Conservation (phyloP, 2,329 filamentous ascomycete species). For the Fusarium goolgardi region DNA sequence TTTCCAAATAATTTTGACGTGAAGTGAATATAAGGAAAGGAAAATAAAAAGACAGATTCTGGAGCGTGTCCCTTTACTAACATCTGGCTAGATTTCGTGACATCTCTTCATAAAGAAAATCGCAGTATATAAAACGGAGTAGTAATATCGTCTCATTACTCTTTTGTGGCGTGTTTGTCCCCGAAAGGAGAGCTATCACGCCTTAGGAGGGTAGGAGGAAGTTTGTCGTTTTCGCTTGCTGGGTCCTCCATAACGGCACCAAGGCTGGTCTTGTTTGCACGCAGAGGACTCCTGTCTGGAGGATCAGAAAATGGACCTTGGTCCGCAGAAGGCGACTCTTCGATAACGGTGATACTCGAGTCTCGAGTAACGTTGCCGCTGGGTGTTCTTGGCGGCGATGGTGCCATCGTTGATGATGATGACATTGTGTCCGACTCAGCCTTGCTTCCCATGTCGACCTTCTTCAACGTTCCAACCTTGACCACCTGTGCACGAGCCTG, state of each 20-base stretch:
- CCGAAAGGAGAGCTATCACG: constrained; percentile 64
- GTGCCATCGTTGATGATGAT: constrained; percentile 37
- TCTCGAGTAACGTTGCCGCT: constrained; percentile 49
- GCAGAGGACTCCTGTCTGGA: constrained; percentile 51
- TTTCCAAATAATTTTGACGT: constrained; percentile 44
- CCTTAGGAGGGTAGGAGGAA: constrained; percentile 43
- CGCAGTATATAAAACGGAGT: constrained; percentile 35
- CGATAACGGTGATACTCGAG: constrained; percentile 62
- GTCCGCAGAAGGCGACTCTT: constrained; percentile 62
- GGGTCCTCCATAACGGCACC: constrained; percentile 67
- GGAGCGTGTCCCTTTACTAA: constrained; percentile 22
- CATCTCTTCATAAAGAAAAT: constrained; percentile 30
- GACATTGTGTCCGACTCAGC: constrained; percentile 51
- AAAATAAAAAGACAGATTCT: constrained; percentile 30
- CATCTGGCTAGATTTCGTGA: constrained; percentile 40
- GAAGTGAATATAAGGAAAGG: constrained; percentile 37
- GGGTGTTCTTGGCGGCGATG: constrained; percentile 41
- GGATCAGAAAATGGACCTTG: constrained; percentile 72
- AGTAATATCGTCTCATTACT: constrained; percentile 48
- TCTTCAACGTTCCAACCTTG: constrained; percentile 66
- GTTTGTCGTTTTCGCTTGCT: constrained; percentile 53
- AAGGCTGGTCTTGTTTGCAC: constrained; percentile 57
- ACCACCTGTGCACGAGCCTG: constrained; percentile 70
- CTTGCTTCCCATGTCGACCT: constrained; percentile 55
- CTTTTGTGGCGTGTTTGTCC: constrained; percentile 68